Evolutionary conservation across 176 grass and related monocot species (phyloP).

Genomic region (Aegilops umbellulata): DNA sequence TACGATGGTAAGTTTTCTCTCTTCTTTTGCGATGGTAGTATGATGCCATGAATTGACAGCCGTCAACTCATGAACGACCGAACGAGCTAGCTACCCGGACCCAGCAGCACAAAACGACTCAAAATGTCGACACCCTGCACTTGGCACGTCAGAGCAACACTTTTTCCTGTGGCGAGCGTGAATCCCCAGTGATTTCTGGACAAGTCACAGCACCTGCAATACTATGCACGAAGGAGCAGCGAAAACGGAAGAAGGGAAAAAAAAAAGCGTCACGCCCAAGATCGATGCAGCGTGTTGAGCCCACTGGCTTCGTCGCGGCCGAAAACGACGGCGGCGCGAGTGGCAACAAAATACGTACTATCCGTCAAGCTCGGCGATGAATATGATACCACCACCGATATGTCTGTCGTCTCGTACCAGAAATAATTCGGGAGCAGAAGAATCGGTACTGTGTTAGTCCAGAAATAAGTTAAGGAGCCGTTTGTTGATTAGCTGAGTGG

Average conservation of each 20-base stretch:
- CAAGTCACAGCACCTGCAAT: not conserved
- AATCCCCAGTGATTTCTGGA: slow-evolving; percentile 6
- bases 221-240: not conserved
- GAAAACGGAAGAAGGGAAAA: not conserved
- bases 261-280: not conserved
- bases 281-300: slow-evolving; percentile 24
- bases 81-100: not conserved
- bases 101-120: not conserved
- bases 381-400: slow-evolving; percentile 11
- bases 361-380: slow-evolving; percentile 10
- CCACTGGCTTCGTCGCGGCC: not conserved
- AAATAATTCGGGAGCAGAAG: not conserved
- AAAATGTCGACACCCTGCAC: slow-evolving; percentile 41
- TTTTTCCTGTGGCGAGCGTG: slow-evolving; percentile 19
- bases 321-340: not conserved
- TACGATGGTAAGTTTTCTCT: not conserved
- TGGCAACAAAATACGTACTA: not conserved
- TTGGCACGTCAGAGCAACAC: not conserved
- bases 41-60: slow-evolving; percentile 10
- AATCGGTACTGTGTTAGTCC: not conserved
- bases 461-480: not conserved
- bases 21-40: too few species aligned
- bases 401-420: not conserved
- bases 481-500: not conserved
- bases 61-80: not conserved